Base-by-base conservation (phyloP, 768 basidiomycete genomes). In the Kwoniella europaea region DNA sequence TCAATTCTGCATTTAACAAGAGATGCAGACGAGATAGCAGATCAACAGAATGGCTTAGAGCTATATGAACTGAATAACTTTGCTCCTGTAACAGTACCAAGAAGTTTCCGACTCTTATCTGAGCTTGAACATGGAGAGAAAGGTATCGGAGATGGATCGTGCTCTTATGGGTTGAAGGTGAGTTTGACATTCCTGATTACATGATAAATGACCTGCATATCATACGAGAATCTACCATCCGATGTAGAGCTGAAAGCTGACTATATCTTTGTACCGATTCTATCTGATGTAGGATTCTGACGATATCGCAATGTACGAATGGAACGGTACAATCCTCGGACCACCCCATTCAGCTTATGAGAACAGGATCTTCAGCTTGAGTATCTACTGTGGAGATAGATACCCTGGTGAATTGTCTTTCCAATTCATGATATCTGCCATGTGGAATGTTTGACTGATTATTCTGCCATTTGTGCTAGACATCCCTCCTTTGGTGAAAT, bases 71-170 rank as follows among this genome's bases (percentile, higher is more conserved):
- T 58, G 24, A 22, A 15, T 27, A 29, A 27, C 4, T n/a, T 10
- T 68, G 10, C 43, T 68, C 2, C 2, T 16, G 1, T 53, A n/a
- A 10, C 80, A 98, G 96, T 99, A 72, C 96, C 96, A 29, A 88
- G 96, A 81, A 98, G 95, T 86, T 98, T 98, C 87, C 89, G 92
- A 61, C 89, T 98, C 22, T 89, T 99, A 50, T 97, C 97, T 82
- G 97, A 99, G 86, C 91, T 99, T 74, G 97, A 99, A 85, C 98
- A 98, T 85, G 97, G 97, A 80, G 97, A 99, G 88, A 99, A 99
- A 84, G 97, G 97, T 63, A 94, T 98, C 82, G 96, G 96, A 73
- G 96, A 98, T 86, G 96, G 95, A 66, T 93, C 92, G 18, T 97
- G 94, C 86, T 96, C 94, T 20, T 99, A 98, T 79, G 97, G 97